phyloP scores from a whole-genome alignment of 139 green algal species.

The Chlorella sorokiniana region DNA sequence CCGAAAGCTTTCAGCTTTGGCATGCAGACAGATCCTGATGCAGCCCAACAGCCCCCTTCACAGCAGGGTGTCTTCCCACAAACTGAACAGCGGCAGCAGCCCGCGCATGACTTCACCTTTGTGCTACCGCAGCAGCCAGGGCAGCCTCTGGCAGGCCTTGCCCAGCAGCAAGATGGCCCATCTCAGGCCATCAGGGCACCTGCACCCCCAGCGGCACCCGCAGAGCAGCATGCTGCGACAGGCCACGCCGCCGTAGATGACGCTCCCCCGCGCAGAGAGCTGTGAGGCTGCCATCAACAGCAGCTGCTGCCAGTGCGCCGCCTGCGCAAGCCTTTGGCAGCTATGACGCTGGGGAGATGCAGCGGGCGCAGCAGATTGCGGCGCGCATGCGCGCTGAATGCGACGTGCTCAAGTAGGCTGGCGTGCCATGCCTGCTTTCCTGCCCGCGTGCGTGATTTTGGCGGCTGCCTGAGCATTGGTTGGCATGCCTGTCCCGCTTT shows the following conservation, averaged over 20 bases:
- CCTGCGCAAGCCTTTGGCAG: not conserved
- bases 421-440: too few species aligned
- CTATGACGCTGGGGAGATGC: conserved; percentile 20
- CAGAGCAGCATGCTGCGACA: too few species aligned
- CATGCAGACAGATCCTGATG: not conserved
- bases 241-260: too few species aligned
- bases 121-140: not conserved
- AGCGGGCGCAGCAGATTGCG: conserved; percentile 56
- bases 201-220: too few species aligned
- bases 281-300: not conserved
- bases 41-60: not conserved
- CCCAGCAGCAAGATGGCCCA: too few species aligned
- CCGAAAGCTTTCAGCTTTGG: too few species aligned
- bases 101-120: not conserved
- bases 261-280: too few species aligned
- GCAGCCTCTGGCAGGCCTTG: too few species aligned
- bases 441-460: too few species aligned
- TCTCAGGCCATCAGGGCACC: too few species aligned
- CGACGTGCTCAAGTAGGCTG: conserved; percentile 41
- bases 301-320: not conserved
- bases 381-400: conserved; percentile 61
- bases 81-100: not conserved
- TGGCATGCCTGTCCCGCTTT: not conserved
- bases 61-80: too few species aligned
- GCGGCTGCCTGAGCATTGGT: too few species aligned